Conservation (phyloP, 202 grass and related monocot genomes). For the Setaria viridis region DNA sequence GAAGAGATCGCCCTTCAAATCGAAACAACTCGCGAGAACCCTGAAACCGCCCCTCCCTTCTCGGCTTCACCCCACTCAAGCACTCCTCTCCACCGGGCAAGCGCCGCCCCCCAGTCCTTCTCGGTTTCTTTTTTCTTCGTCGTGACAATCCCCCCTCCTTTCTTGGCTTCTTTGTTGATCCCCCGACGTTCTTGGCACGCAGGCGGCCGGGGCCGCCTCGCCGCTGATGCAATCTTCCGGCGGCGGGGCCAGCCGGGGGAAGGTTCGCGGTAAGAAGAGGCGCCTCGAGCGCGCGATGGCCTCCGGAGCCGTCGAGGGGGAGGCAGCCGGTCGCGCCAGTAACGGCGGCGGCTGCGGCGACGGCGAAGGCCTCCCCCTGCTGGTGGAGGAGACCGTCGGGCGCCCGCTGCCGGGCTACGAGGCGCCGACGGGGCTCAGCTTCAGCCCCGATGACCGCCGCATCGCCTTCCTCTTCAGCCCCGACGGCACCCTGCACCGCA, state of each 20-base stretch:
- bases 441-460: conserved; percentile 74
- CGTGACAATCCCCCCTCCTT: background rate
- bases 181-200: background rate
- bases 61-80: no score
- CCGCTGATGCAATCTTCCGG: conserved; percentile 49
- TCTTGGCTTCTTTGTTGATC: background rate
- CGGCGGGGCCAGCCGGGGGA: conserved; percentile 3
- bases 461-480: conserved; percentile 73
- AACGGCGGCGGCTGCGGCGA: background rate
- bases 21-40: no score
- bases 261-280: conserved; percentile 47
- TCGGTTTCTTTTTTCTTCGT: background rate
- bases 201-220: conserved; percentile 24
- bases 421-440: conserved; percentile 70
- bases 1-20: no score
- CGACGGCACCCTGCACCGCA: conserved; percentile 69
- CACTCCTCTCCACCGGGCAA: no score
- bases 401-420: conserved; percentile 76
- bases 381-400: conserved; percentile 70
- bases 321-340: background rate
- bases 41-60: no score
- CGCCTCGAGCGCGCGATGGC: conserved; percentile 43
- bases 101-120: background rate
- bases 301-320: conserved; percentile 19
- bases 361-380: conserved; percentile 11